Evolutionary conservation across 139 green algal genomes (phyloP), one percentile per base, ranked within the genome.

Genomic region (Picochlorum sp.): DNA sequence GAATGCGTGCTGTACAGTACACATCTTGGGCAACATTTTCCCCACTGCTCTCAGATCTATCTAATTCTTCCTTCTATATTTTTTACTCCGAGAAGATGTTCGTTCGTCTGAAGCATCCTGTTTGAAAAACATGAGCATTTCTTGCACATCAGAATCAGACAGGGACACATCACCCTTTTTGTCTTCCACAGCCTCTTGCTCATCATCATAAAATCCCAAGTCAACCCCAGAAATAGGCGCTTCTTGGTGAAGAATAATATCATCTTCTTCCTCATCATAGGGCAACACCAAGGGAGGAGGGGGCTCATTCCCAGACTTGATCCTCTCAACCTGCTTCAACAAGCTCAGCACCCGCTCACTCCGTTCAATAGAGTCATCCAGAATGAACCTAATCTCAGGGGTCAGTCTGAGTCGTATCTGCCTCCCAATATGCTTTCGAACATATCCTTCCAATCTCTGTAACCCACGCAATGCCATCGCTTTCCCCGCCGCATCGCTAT

Each of bases 301-400:
- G 28, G 74, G 63, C 8, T 56, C 56, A 66, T 61, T 30, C 1
- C 78, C 78, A 2, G 41, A 20, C 14, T 60, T 58, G 26, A 78
- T 74, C 47, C 58, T 49, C 61, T 66, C 45, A 11, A 69, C 60
- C 50, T 70, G 56, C 23, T 79, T 60, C 61, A 79, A 57, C 63
- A 76, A 34, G 57, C 64, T 72, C 30, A 65, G 23, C 64, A 92
- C 75, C 63, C 84, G 58, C 62, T 89, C 84, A 18, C 64, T 73
- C 37, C 85, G 68, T 56, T 91, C 82, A 21, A 90, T 68, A 0
- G 80, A 79, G 50, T 97, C 85, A 57, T 97, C 90, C 34, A 83
- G 69, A 26, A 95, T 69, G 65, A 97, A 95, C 2, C 91, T 62
- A 46, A 95, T 81, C 65, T 97, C 91, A 4, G 91, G 91, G 1